Evolutionary conservation across 331 rosid species (phyloP).

Genomic region (Acacia pycnantha): DNA sequence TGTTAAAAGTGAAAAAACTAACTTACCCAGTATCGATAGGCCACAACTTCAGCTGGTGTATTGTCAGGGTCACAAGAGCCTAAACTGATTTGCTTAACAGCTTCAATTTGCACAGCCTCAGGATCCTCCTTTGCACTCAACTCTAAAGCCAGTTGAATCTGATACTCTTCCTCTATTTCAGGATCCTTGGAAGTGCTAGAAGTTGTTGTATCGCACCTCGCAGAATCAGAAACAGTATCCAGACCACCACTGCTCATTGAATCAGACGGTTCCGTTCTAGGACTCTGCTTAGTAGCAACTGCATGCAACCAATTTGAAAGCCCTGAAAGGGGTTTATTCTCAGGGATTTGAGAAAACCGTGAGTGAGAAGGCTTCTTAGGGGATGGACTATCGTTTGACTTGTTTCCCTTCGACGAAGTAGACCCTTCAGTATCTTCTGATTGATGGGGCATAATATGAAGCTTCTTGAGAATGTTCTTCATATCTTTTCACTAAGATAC

Average conservation of each 20-base stretch:
- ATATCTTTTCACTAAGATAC: constrained; percentile 45
- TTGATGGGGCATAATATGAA: constrained; percentile 69
- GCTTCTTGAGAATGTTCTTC: constrained; percentile 96
- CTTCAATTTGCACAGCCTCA: constrained; percentile 98
- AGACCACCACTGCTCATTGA: constrained; percentile 52
- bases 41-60: constrained; percentile 89
- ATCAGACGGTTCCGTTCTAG: constrained; percentile 57
- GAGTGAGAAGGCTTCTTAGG: constrained; percentile 49
- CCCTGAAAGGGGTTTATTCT: constrained; percentile 65
- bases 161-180: constrained; percentile 86
- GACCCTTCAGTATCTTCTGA: constrained; percentile 66
- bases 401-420: constrained; percentile 62
- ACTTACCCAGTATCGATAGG: constrained; percentile 95
- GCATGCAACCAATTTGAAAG: constrained; percentile 77
- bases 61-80: constrained; percentile 84
- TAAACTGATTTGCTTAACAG: constrained; percentile 93
- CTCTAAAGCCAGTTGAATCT: constrained; percentile 85
- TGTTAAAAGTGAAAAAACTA: constrained; percentile 33
- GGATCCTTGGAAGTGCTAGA: constrained; percentile 77
- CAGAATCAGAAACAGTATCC: constrained; percentile 57
- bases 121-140: constrained; percentile 99
- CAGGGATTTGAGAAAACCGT: constrained; percentile 49
- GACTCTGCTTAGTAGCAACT: constrained; percentile 58
- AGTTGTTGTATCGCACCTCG: constrained; percentile 58
- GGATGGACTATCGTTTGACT: constrained; percentile 51